Evolutionary conservation across 495 filamentous ascomycete genomes (phyloP).

Genomic region (Astrothelium macrocarpum): DNA sequence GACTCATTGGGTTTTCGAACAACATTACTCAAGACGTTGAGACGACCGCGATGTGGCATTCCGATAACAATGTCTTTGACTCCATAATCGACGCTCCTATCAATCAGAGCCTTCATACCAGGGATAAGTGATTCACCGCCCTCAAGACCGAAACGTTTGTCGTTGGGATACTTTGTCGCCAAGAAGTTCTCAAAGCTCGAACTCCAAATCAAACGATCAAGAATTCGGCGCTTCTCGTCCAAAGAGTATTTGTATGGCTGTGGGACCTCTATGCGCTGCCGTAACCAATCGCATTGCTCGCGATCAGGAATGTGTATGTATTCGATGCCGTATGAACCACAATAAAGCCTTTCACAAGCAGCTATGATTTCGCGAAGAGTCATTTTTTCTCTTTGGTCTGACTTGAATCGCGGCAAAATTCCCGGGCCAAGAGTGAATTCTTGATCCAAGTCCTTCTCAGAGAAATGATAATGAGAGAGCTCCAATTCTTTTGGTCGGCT

Average conservation of each 20-base stretch:
- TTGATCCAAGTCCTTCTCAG: slow-evolving; percentile 84
- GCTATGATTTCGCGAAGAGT: slow-evolving; percentile 86
- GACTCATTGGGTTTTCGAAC: slow-evolving; percentile 98
- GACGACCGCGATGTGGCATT: slow-evolving; percentile 97
- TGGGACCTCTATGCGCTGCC: slow-evolving; percentile 87
- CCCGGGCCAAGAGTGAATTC: slow-evolving; percentile 90
- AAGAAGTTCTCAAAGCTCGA: slow-evolving; percentile 93
- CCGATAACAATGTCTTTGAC: slow-evolving; percentile 98
- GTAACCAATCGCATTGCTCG: slow-evolving; percentile 95
- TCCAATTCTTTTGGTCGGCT: slow-evolving; percentile 85
- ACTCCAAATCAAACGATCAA: slow-evolving; percentile 96
- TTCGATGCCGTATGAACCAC: slow-evolving; percentile 90
- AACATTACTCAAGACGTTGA: slow-evolving; percentile 97
- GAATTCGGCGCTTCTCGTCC: slow-evolving; percentile 92
- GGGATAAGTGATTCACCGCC: slow-evolving; percentile 93
- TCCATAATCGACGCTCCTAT: slow-evolving; percentile 94
- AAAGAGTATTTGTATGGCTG: slow-evolving; percentile 89
- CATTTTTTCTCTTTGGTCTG: slow-evolving; percentile 85
- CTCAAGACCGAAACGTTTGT: slow-evolving; percentile 97
- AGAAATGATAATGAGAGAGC: slow-evolving; percentile 88
- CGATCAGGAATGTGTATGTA: slow-evolving; percentile 98
- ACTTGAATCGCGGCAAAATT: slow-evolving; percentile 89
- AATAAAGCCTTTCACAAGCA: slow-evolving; percentile 92
- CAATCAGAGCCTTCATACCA: slow-evolving; percentile 98
- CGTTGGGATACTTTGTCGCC: slow-evolving; percentile 95